Evolutionary conservation across 129 eudicot genomes (phyloP).

Genomic region (Flaveria robusta): DNA sequence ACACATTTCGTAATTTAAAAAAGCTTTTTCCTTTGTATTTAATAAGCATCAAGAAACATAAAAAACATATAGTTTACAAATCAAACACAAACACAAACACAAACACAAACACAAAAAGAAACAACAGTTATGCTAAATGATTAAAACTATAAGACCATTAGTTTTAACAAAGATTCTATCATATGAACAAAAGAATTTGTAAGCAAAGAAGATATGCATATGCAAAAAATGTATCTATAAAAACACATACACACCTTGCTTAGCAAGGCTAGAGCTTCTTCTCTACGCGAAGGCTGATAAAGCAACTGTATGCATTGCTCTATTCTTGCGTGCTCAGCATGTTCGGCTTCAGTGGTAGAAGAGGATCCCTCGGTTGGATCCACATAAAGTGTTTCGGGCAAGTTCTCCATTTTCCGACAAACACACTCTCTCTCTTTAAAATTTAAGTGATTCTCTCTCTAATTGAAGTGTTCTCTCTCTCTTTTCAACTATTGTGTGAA

Average conservation of each 20-base stretch:
- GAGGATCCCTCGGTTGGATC: slow-evolving; percentile 25
- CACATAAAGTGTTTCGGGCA: slow-evolving; percentile 36
- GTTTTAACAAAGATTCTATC: too few relatives aligned
- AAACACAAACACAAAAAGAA: too few relatives aligned
- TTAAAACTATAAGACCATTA: too few relatives aligned
- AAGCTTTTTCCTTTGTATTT: too few relatives aligned
- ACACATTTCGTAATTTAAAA: too few relatives aligned
- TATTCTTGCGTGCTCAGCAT: slow-evolving; percentile 12
- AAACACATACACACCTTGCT: slow-evolving; percentile 28
- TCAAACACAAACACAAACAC: too few relatives aligned
- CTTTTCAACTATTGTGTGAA: not conserved
- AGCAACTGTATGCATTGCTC: slow-evolving; percentile 33
- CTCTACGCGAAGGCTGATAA: slow-evolving; percentile 28
- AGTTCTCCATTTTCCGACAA: slow-evolving; percentile 33
- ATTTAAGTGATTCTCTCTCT: not conserved
- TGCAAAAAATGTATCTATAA: not conserved
- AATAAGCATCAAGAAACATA: too few relatives aligned
- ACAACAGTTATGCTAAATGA: too few relatives aligned
- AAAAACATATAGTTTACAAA: too few relatives aligned
- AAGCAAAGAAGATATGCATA: not conserved
- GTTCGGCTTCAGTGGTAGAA: not conserved
- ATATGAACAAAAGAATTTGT: not conserved
- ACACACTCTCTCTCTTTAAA: slow-evolving; percentile 15
- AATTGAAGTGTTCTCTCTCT: not conserved
- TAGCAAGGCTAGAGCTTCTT: slow-evolving; percentile 34